Evolutionary conservation across 139 green algal genomes (phyloP).

Genomic region (Desmodesmus armatus): DNA sequence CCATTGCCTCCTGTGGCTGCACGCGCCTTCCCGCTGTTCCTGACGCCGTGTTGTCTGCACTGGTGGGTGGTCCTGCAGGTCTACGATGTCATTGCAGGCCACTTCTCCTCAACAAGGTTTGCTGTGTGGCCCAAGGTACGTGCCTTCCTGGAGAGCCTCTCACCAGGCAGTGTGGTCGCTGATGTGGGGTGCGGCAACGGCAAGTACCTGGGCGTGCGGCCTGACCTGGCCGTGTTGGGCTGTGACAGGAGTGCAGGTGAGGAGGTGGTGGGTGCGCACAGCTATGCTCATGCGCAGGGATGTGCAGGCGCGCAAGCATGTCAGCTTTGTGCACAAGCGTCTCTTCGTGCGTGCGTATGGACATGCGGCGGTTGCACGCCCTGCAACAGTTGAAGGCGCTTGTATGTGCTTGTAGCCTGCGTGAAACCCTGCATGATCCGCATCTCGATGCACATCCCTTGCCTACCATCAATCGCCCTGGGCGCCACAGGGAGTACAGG

Average conservation of each 20-base stretch:
- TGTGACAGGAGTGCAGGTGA: constrained; percentile 79
- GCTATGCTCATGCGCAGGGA: no score
- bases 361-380: constrained; percentile 15
- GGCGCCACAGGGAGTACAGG: background rate
- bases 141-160: constrained; percentile 85
- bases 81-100: constrained; percentile 96
- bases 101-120: constrained; percentile 96
- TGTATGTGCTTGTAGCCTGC: no score
- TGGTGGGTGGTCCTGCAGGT: constrained; percentile 91
- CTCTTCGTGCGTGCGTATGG: constrained; percentile 12
- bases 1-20: no score
- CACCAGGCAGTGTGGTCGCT: constrained; percentile 73
- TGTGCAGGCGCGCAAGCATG: no score
- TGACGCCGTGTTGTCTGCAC: constrained; percentile 77
- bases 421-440: no score
- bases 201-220: constrained; percentile 93
- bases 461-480: no score
- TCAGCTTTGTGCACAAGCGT: background rate
- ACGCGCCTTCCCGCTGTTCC: no score
- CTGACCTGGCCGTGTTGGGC: constrained; percentile 80
- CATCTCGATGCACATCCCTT: no score
- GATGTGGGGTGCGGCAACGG: constrained; percentile 99
- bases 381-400: no score
- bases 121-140: constrained; percentile 84
- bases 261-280: no score